Percentiles rank a stretch among this genome's conserved stretches.
phyloP scores from a whole-genome alignment of 108 stramenopile species.

The Skeletonema grethae region DNA sequence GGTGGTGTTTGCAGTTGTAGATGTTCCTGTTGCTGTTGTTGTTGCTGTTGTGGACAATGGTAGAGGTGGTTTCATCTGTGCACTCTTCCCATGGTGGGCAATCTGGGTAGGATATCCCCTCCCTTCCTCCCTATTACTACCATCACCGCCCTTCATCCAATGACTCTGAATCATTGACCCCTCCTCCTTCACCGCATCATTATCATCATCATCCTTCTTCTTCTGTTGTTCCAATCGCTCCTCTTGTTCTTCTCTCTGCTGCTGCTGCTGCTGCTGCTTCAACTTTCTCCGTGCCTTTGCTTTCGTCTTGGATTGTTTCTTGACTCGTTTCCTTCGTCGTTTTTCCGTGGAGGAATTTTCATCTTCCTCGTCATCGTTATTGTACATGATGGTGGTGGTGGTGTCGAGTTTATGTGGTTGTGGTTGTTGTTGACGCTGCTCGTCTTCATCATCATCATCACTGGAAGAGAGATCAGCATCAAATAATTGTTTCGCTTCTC shows the following conservation, averaged over 20 bases:
- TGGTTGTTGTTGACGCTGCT: too few species aligned
- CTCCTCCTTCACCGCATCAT: constrained; percentile 60
- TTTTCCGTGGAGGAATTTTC: neutral
- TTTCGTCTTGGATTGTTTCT: constrained; percentile 32
- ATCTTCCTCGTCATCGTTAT: constrained; percentile 1
- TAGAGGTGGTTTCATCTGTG: neutral
- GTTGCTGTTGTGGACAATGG: neutral
- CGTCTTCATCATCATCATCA: neutral
- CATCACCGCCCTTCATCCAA: constrained; percentile 72
- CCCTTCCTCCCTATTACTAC: neutral
- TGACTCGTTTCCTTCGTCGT: constrained; percentile 17
- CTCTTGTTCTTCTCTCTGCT: constrained; percentile 23
- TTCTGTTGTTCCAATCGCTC: constrained; percentile 18
- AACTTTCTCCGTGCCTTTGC: constrained; percentile 2
- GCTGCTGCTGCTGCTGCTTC: neutral
- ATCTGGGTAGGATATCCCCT: neutral
- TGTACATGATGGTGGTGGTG: neutral
- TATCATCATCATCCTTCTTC: constrained; percentile 19
- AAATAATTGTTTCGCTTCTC: constrained; percentile 51
- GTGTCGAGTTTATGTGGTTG: too few species aligned
- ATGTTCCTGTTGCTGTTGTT: constrained; percentile 22
- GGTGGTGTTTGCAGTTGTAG: neutral
- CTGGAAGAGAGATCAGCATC: constrained; percentile 50
- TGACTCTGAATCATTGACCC: constrained; percentile 66
- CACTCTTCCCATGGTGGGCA: too few species aligned